phyloP scores from a whole-genome alignment of 129 eudicot genomes.

The Helianthus annuus region DNA sequence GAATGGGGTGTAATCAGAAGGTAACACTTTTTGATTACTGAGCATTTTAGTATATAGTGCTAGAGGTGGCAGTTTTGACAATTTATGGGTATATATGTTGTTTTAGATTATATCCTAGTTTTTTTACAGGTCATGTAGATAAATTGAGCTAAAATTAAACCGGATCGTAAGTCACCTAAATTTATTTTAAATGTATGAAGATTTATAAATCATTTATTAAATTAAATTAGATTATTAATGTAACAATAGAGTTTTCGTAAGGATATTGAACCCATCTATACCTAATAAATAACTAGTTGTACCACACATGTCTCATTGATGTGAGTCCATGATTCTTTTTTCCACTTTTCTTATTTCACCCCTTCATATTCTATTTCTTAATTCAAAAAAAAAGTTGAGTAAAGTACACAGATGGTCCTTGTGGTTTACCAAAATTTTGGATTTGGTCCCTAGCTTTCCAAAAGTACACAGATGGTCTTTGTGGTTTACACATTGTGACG shows the following conservation, averaged over 20 bases:
- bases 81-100: not conserved
- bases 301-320: too few species aligned
- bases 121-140: not conserved
- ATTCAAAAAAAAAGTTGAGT: too few species aligned
- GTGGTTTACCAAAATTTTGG: too few species aligned
- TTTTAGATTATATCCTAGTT: not conserved
- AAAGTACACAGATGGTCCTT: too few species aligned
- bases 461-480: too few species aligned
- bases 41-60: not conserved
- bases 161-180: not conserved
- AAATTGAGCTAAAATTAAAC: slow-evolving; percentile 1
- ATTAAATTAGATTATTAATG: not conserved
- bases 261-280: not conserved
- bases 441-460: too few species aligned
- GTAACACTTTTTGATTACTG: slow-evolving; percentile 34
- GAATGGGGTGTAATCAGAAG: slow-evolving; percentile 99
- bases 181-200: not conserved
- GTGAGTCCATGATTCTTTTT: too few species aligned
- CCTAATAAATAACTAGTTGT: too few species aligned
- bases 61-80: not conserved
- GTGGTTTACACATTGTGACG: too few species aligned
- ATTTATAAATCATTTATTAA: not conserved
- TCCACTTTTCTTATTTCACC: too few species aligned
- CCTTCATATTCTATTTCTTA: too few species aligned
- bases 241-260: not conserved